Evolutionary conservation across 2,329 filamentous ascomycete genomes (phyloP).

Genomic region (Pseudogymnoascus sp.): DNA sequence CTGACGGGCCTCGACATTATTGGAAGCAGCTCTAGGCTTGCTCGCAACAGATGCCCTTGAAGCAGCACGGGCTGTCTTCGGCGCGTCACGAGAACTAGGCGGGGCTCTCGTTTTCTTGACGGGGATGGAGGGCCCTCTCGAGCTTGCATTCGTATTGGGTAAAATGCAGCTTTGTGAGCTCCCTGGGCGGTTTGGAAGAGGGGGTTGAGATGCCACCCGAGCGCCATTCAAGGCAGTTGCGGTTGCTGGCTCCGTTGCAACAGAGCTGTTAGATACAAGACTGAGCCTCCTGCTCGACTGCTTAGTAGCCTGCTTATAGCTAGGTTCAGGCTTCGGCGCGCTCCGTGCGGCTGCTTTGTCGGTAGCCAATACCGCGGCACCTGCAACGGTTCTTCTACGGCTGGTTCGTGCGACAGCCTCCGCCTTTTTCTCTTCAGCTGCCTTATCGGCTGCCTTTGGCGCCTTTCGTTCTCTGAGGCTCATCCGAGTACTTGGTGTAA

Average conservation of each 20-base stretch:
- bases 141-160: conserved; percentile 37
- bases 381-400: conserved; percentile 56
- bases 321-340: conserved; percentile 24
- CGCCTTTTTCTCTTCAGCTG: conserved; percentile 41
- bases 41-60: neutral
- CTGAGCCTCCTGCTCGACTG: conserved; percentile 34
- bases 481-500: conserved; percentile 49
- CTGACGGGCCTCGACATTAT: neutral
- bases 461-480: conserved; percentile 65
- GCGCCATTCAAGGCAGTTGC: conserved; percentile 14
- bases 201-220: conserved; percentile 10
- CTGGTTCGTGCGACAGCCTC: conserved; percentile 29
- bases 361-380: conserved; percentile 38
- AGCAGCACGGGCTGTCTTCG: conserved; percentile 24
- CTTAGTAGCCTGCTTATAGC: conserved; percentile 19
- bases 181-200: conserved; percentile 26
- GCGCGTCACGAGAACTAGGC: conserved; percentile 32
- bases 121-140: conserved; percentile 30
- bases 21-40: neutral
- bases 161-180: conserved; percentile 35
- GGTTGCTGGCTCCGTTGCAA: conserved; percentile 18
- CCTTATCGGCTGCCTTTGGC: conserved; percentile 42
- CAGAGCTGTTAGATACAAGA: conserved; percentile 33
- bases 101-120: conserved; percentile 54
- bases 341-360: conserved; percentile 33